Evolutionary conservation across 2,329 filamentous ascomycete species (phyloP).

Genomic region (Paracoccidioides lutzii): DNA sequence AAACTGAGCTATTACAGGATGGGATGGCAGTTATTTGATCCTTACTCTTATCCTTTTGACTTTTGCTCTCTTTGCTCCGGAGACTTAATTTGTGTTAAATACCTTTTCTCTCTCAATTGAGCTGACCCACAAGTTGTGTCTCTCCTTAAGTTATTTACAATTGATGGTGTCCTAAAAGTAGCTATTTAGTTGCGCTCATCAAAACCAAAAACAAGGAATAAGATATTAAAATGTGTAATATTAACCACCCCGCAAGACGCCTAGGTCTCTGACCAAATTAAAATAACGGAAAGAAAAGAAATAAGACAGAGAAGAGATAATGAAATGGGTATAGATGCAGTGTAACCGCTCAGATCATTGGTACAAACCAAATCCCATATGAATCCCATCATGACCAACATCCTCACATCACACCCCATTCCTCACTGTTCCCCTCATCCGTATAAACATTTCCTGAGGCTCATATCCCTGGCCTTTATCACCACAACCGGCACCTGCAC

Average conservation of each 20-base stretch:
- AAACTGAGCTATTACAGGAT: background rate
- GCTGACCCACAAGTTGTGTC: too few species aligned
- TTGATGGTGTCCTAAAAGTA: too few species aligned
- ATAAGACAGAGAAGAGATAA: background rate
- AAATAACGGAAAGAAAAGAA: background rate
- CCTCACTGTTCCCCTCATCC: constrained; percentile 6
- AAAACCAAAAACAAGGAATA: too few species aligned
- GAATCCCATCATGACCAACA: background rate
- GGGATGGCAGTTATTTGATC: background rate
- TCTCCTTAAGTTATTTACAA: too few species aligned
- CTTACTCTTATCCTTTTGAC: background rate
- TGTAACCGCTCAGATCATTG: background rate
- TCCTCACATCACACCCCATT: background rate
- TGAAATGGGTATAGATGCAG: background rate
- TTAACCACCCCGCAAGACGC: too few species aligned
- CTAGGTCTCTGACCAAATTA: background rate
- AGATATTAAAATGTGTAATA: too few species aligned
- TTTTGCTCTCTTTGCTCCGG: background rate
- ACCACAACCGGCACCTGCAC: background rate
- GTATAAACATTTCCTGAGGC: constrained; percentile 23
- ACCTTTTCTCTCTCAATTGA: background rate
- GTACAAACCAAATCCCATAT: background rate
- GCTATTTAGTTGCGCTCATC: too few species aligned
- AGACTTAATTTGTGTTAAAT: background rate
- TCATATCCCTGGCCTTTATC: constrained; percentile 11